Conservation (phyloP, 345 rosid species). For the Eucalyptus melliodora region DNA sequence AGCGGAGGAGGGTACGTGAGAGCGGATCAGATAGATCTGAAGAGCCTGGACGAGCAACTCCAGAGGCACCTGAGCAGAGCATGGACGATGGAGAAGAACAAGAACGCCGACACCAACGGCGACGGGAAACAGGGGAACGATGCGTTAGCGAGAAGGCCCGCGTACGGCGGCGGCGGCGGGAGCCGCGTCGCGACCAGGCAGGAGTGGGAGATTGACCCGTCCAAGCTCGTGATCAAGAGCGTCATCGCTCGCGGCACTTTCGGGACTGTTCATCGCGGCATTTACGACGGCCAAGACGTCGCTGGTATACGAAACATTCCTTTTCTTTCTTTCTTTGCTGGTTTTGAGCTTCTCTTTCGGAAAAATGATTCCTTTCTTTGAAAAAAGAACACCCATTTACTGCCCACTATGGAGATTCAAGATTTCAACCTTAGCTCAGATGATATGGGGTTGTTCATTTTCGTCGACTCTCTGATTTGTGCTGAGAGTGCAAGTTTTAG, state of each 20-base stretch:
- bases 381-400: not conserved
- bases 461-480: not conserved
- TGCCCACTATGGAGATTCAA: not conserved
- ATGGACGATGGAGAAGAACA: slow-evolving; percentile 80
- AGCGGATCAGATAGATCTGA: slow-evolving; percentile 97
- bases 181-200: slow-evolving; percentile 19
- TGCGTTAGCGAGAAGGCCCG: not conserved
- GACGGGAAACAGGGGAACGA: not conserved
- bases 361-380: not conserved
- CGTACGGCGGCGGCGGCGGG: not conserved
- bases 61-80: slow-evolving; percentile 84
- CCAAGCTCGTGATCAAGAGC: slow-evolving; percentile 64
- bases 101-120: slow-evolving; percentile 4
- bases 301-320: slow-evolving; percentile 46
- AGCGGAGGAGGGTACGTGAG: slow-evolving; percentile 76
- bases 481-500: not conserved
- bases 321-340: not conserved
- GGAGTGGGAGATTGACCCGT: slow-evolving; percentile 99
- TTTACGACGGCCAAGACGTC: slow-evolving; percentile 86
- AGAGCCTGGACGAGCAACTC: slow-evolving; percentile 87
- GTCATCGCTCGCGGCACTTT: slow-evolving; percentile 95
- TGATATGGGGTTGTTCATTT: not conserved
- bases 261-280: slow-evolving; percentile 90
- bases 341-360: not conserved
- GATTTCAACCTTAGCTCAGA: not conserved